Percentiles rank a stretch among this genome's conserved stretches.
These are phyloP conservation scores for Typha latifolia DNA, from an alignment of 176 grass and related monocot genomes.

Conservation along the genomic window DNA sequence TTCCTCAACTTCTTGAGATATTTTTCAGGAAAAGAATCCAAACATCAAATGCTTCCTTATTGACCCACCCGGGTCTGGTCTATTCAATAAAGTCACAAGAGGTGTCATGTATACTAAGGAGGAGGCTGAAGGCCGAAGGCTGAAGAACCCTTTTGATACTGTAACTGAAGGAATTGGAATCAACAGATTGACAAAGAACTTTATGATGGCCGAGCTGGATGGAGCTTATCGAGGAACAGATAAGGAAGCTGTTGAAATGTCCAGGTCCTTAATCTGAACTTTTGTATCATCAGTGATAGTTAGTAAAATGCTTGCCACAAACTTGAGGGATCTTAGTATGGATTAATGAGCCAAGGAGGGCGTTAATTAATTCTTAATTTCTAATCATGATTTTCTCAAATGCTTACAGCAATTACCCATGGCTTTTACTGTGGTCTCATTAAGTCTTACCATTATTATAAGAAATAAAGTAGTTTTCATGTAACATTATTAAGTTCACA, in stretches of 20 bases:
- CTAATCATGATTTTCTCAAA: too few relatives aligned
- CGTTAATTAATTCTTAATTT: too few relatives aligned
- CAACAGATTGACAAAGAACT: slow-evolving; percentile 84
- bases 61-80: slow-evolving; percentile 81
- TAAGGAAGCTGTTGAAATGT: slow-evolving; percentile 92
- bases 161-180: slow-evolving; percentile 98
- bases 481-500: background rate
- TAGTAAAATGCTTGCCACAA: background rate
- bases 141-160: slow-evolving; percentile 95
- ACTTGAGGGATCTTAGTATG: too few relatives aligned
- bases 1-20: slow-evolving; percentile 12
- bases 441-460: too few relatives aligned
- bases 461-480: too few relatives aligned
- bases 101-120: slow-evolving; percentile 96
- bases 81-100: slow-evolving; percentile 95
- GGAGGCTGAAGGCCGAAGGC: slow-evolving; percentile 86
- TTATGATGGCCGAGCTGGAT: slow-evolving; percentile 87
- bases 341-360: too few relatives aligned
- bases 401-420: too few relatives aligned
- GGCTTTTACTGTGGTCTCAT: too few relatives aligned
- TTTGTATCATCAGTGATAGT: background rate
- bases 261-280: slow-evolving; percentile 41
- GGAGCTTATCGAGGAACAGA: slow-evolving; percentile 80
- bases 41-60: slow-evolving; percentile 82
- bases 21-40: slow-evolving; percentile 61